Conservation (phyloP, 768 basidiomycete species). For the Tylopilus sp. region DNA sequence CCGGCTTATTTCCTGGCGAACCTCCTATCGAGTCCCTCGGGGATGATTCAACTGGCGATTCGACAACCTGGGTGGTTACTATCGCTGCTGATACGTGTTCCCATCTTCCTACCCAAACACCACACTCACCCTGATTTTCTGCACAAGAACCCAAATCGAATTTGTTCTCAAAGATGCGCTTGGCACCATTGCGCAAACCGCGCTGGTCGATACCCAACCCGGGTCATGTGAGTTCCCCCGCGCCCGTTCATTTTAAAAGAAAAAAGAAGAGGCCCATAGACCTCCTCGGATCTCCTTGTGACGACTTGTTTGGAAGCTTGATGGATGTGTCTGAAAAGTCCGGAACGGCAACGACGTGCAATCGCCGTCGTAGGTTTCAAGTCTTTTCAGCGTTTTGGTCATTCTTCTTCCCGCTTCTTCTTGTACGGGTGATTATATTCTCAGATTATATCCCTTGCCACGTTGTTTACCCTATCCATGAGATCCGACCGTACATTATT, state of each 20-base stretch:
- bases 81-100: slow-evolving; percentile 3
- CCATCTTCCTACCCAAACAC: too few relatives aligned
- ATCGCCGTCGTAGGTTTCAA: slow-evolving; percentile 23
- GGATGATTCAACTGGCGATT: not conserved
- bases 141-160: slow-evolving; percentile 44
- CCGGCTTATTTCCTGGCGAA: not conserved
- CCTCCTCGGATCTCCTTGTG: slow-evolving; percentile 3
- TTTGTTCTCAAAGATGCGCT: slow-evolving; percentile 52
- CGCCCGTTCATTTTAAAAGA: not conserved
- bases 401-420: not conserved
- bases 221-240: not conserved
- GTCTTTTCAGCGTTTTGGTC: slow-evolving; percentile 1
- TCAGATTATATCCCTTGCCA: not conserved
- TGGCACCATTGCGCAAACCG: slow-evolving; percentile 45
- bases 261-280: not conserved
- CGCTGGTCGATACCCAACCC: slow-evolving; percentile 35
- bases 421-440: not conserved
- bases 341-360: slow-evolving; percentile 6
- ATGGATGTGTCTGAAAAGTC: not conserved
- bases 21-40: not conserved
- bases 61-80: not conserved
- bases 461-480: not conserved
- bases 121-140: not conserved
- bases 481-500: not conserved
- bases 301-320: slow-evolving; percentile 8